A percentile compares a stretch with the other conserved stretches of the same genome.
Evolutionary conservation across 192 early-diverging fungal species (phyloP).

Genomic region (Chytriomyces sp.): DNA sequence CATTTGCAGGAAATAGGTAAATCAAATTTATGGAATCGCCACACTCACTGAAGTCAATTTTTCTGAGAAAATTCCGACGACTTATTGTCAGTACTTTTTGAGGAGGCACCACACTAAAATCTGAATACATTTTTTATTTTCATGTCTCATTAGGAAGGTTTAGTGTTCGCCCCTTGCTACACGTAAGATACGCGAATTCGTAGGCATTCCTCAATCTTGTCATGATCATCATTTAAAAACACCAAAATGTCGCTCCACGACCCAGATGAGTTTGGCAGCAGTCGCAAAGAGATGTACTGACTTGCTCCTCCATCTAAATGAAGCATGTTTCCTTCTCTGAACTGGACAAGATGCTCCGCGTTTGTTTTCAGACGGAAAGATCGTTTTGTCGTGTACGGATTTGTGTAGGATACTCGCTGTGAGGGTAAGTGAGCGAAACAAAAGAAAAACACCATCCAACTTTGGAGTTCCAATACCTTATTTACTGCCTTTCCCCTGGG

Average conservation of each 20-base stretch:
- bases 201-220: constrained; percentile 56
- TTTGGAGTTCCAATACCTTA: constrained; percentile 36
- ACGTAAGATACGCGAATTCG: constrained; percentile 40
- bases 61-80: too few species aligned
- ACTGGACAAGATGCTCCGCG: constrained; percentile 45
- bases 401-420: constrained; percentile 57
- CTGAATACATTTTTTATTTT: too few species aligned
- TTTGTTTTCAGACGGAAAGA: constrained; percentile 46
- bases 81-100: too few species aligned
- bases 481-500: constrained; percentile 39
- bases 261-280: constrained; percentile 27
- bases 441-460: not conserved
- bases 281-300: constrained; percentile 49
- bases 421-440: not conserved
- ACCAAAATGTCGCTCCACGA: constrained; percentile 41
- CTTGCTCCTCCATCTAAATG: constrained; percentile 42
- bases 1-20: too few species aligned
- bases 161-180: constrained; percentile 20
- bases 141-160: too few species aligned
- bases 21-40: too few species aligned
- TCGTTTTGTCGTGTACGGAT: constrained; percentile 49
- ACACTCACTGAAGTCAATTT: too few species aligned
- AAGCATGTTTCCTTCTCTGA: constrained; percentile 41
- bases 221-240: constrained; percentile 57
- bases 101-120: too few species aligned